Conservation (phyloP, 2,329 filamentous ascomycete genomes). For the Xylariaceae sp. region DNA sequence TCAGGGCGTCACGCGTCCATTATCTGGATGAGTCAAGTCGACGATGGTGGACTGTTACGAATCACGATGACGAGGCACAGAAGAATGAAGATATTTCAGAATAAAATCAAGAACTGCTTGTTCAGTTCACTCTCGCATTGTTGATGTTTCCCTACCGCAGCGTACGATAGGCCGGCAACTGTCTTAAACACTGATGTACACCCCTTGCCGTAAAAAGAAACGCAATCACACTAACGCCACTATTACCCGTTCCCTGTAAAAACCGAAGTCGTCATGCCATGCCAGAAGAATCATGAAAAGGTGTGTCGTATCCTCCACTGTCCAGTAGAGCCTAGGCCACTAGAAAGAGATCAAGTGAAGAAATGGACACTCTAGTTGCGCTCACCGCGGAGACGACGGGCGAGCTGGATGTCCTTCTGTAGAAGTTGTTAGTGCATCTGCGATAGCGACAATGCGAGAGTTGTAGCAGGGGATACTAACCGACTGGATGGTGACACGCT, state of each 20-base stretch:
- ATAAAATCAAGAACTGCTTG: not conserved
- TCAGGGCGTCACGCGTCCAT: not conserved
- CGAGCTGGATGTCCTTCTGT: constrained; percentile 91
- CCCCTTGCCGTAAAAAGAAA: constrained; percentile 35
- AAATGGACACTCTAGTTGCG: constrained; percentile 59
- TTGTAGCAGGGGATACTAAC: constrained; percentile 32
- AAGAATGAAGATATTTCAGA: not conserved
- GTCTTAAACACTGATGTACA: constrained; percentile 40
- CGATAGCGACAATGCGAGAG: not conserved
- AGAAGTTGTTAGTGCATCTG: constrained; percentile 34
- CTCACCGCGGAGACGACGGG: constrained; percentile 90
- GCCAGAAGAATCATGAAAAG: constrained; percentile 37
- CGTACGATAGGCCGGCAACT: constrained; percentile 20
- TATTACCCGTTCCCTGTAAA: constrained; percentile 38
- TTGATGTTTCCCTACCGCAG: constrained; percentile 35
- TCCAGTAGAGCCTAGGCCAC: constrained; percentile 21
- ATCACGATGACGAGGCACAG: not conserved
- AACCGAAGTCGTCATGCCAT: constrained; percentile 38
- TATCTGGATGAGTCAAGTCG: not conserved
- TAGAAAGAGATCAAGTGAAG: constrained; percentile 10
- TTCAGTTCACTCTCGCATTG: constrained; percentile 32
- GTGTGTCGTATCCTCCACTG: constrained; percentile 29
- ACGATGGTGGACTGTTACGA: not conserved
- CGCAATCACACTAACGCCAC: constrained; percentile 38
- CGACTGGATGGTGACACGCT: constrained; percentile 96